Conservation (phyloP, 2,329 filamentous ascomycete genomes). For the Beauveria australis region DNA sequence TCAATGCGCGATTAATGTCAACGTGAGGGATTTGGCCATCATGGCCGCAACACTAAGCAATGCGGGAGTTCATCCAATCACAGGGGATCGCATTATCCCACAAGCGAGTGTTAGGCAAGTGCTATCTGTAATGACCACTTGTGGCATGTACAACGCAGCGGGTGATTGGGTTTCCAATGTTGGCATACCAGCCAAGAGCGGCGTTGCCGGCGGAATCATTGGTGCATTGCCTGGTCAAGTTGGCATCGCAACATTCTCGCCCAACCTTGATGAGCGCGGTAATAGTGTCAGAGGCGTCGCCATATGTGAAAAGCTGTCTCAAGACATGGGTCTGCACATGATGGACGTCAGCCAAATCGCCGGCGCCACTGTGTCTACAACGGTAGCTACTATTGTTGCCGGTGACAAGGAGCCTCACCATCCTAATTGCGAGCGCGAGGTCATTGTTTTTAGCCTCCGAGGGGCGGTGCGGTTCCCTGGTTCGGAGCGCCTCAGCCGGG, state of each 20-base stretch:
- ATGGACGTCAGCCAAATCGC: conserved; percentile 27
- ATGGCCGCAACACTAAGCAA: conserved; percentile 33
- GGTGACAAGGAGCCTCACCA: conserved; percentile 19
- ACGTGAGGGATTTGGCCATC: conserved; percentile 30
- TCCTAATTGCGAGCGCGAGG: conserved; percentile 20
- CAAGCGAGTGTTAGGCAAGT: conserved; percentile 30
- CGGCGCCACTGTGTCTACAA: conserved; percentile 21
- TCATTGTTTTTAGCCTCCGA: conserved; percentile 24
- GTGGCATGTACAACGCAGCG: conserved; percentile 33
- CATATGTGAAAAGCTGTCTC: conserved; percentile 24
- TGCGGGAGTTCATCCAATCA: conserved; percentile 26
- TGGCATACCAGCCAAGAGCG: conserved; percentile 31
- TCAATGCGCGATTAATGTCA: conserved; percentile 33
- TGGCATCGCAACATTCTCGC: conserved; percentile 24
- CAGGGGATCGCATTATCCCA: conserved; percentile 26
- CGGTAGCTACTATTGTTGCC: conserved; percentile 22
- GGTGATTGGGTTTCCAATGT: conserved; percentile 31
- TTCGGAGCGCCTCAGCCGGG: conserved; percentile 24
- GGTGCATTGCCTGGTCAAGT: conserved; percentile 25
- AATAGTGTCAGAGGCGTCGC: conserved; percentile 25
- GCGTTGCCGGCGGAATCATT: conserved; percentile 26
- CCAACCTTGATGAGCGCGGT: conserved; percentile 24
- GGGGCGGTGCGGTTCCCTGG: conserved; percentile 27
- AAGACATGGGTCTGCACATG: conserved; percentile 27
- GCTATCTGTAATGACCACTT: conserved; percentile 33